Base-by-base conservation (phyloP, 164 flowering plant species). In the Pachysandra terminalis region DNA sequence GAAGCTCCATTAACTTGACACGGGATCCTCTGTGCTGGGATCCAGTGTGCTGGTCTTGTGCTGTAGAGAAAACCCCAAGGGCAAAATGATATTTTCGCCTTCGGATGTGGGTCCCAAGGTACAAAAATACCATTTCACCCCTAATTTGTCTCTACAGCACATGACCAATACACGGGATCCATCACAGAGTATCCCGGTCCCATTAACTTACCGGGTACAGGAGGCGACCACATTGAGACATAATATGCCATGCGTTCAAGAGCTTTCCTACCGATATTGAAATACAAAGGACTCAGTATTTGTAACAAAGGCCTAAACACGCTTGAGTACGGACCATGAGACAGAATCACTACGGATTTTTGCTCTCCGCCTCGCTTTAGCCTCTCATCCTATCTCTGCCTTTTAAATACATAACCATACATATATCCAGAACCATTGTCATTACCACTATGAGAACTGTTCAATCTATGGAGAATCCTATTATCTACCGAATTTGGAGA, bases 381-480 rank as follows among this genome's bases (percentile, higher is more conserved):
- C 86, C 93, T 86, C 79, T 93, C 97, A 71, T 96, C 99, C 68
- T 96, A 98, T 70, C 98, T 87, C 81, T 96, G 97, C 77, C 99
- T 86, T 70, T 96, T 96, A 61, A 96, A 96, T 8, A 96, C 99
- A 79, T 81, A 96, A 9, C 99, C 99, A 73, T 96, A 96, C 75
- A 96, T 66, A 69, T 81, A 89, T 55, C 68, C 77, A 7, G 84
- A 57, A 27, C 73, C 64, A 60, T 62, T 65, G 17, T 73, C 51
- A 49, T 12, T 64, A 22, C 28, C 17, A 21, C 25, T 61, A 19
- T 9, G 32, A 25, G 24, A 69, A 64, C 66, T 63, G 40, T 65
- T 62, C 6, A 67, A 69, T 25, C 66, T 68, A 61, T 56, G 55
- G 24, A 51, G 52, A 9, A 53, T 37, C 40, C 25, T 66, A 40